These are phyloP conservation scores for Exophiala phaeomuriformis DNA, from an alignment of 2,329 filamentous ascomycete genomes.

Conservation along the genomic window DNA sequence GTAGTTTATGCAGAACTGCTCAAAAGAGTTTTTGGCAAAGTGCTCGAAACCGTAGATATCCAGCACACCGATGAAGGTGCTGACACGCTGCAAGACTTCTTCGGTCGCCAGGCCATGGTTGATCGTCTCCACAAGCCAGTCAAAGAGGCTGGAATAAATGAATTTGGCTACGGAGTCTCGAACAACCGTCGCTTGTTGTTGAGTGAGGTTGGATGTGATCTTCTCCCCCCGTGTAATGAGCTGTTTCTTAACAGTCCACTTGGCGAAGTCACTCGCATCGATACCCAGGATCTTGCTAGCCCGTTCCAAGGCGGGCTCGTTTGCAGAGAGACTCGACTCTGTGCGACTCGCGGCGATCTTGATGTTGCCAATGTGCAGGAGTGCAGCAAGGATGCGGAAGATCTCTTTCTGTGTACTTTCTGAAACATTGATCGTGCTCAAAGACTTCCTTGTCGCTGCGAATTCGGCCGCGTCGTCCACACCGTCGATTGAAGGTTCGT, in stretches of 20 bases:
- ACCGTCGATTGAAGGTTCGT: constrained; percentile 81
- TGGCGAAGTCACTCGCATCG: constrained; percentile 76
- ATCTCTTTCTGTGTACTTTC: constrained; percentile 70
- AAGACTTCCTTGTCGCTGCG: constrained; percentile 73
- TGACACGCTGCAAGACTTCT: constrained; percentile 71
- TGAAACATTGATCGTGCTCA: constrained; percentile 79
- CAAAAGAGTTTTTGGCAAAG: constrained; percentile 98
- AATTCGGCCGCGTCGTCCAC: constrained; percentile 96
- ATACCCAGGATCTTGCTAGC: constrained; percentile 85
- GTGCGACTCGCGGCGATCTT: constrained; percentile 87
- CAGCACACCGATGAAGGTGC: constrained; percentile 91
- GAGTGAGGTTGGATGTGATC: constrained; percentile 90
- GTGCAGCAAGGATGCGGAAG: constrained; percentile 80
- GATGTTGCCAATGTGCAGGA: constrained; percentile 91
- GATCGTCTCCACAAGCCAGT: constrained; percentile 98
- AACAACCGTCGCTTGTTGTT: constrained; percentile 88
- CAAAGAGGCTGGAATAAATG: constrained; percentile 95
- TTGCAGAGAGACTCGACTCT: constrained; percentile 72
- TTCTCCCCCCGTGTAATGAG: constrained; percentile 93
- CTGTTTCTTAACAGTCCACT: constrained; percentile 99
- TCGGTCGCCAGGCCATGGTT: constrained; percentile 85
- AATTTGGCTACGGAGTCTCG: constrained; percentile 97
- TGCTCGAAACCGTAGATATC: constrained; percentile 99
- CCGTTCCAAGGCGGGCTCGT: constrained; percentile 72
- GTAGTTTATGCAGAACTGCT: constrained; percentile 99